These are phyloP conservation scores for Thecaphora frezii DNA, from an alignment of 1,284 basidiomycete species.

Conservation along the genomic window DNA sequence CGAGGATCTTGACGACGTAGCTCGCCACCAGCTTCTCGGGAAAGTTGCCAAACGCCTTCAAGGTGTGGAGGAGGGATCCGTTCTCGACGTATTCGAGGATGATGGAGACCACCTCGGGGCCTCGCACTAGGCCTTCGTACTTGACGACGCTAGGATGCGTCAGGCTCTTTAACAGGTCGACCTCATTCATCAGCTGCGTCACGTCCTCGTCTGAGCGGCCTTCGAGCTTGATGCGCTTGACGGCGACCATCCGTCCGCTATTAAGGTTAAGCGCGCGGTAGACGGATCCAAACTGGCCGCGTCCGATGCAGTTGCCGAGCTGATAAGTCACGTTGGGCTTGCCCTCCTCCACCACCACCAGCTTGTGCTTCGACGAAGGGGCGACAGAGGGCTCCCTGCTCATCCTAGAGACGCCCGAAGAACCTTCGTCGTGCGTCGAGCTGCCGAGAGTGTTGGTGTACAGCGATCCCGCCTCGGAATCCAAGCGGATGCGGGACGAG, in stretches of 20 bases:
- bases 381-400: conserved; percentile 19
- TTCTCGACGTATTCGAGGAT: conserved; percentile 66
- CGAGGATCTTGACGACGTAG: conserved; percentile 80
- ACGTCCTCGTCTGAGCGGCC: conserved; percentile 95
- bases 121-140: conserved; percentile 74
- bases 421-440: conserved; percentile 32
- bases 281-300: conserved; percentile 92
- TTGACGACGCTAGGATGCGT: conserved; percentile 94
- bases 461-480: conserved; percentile 46
- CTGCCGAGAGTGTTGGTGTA: conserved; percentile 47
- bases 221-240: conserved; percentile 98
- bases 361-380: conserved; percentile 64
- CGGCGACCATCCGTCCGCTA: conserved; percentile 60
- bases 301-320: conserved; percentile 79
- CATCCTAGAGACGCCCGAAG: conserved; percentile 12
- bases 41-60: conserved; percentile 70
- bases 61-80: conserved; percentile 76
- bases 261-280: conserved; percentile 87
- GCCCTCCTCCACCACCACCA: conserved; percentile 79
- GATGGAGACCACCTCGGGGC: conserved; percentile 27
- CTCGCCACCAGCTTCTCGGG: conserved; percentile 94
- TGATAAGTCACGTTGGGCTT: conserved; percentile 74
- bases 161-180: conserved; percentile 94
- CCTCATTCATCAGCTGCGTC: conserved; percentile 98
- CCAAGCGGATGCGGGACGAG: conserved; percentile 34